Percentiles rank a stretch among this genome's conserved stretches.
These are phyloP conservation scores for Penicillium sp. DNA, from an alignment of 2,329 filamentous ascomycete genomes.

Conservation along the genomic window DNA sequence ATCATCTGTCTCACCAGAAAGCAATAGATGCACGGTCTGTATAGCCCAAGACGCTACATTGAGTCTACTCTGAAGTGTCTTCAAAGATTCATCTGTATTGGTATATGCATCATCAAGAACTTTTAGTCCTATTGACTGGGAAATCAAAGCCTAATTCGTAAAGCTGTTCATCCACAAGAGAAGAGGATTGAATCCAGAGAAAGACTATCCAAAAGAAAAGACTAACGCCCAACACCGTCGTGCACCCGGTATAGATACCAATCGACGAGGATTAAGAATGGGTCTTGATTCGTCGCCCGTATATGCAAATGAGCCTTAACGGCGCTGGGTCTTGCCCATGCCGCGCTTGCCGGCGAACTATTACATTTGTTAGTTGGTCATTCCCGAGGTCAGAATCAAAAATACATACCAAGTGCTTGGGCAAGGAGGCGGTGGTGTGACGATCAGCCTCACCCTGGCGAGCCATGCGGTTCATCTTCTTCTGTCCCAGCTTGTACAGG, in stretches of 20 bases:
- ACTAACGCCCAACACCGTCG: conserved; percentile 26
- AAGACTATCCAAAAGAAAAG: conserved; percentile 13
- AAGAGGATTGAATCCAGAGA: conserved; percentile 7
- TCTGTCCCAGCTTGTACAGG: conserved; percentile 82
- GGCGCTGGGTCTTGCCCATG: conserved; percentile 70
- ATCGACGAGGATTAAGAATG: conserved; percentile 28
- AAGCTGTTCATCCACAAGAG: conserved; percentile 16
- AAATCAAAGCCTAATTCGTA: conserved; percentile 17
- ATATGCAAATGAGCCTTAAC: conserved; percentile 24
- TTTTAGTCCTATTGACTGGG: conserved; percentile 24
- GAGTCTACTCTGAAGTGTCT: no score
- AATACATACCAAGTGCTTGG: conserved; percentile 79
- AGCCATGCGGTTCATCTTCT: conserved; percentile 98
- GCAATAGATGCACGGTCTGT: no score
- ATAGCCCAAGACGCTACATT: no score
- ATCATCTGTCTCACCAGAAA: no score
- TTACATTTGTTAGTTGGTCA: conserved; percentile 27
- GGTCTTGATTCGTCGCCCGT: conserved; percentile 26
- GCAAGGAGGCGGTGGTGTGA: conserved; percentile 71
- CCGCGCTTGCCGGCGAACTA: conserved; percentile 86
- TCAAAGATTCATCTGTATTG: conserved; percentile 22
- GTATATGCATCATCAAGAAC: conserved; percentile 26
- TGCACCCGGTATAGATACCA: conserved; percentile 28
- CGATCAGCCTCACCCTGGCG: conserved; percentile 95
- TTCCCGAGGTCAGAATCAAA: not conserved